These are phyloP conservation scores for Pseudogymnoascus sp. DNA, from an alignment of 2,329 filamentous ascomycete species.

Conservation along the genomic window DNA sequence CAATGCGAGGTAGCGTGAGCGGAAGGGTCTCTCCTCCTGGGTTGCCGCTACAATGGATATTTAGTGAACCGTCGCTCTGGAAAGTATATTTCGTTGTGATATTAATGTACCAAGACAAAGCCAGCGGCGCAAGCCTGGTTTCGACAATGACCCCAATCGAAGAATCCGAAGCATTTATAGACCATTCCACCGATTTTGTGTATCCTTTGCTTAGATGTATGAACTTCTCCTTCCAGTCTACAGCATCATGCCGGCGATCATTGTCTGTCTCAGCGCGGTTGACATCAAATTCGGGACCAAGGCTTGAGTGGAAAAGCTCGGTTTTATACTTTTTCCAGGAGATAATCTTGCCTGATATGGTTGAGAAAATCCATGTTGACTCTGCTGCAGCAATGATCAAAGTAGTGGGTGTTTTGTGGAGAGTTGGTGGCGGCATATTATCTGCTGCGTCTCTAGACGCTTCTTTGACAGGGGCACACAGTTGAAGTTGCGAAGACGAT, in stretches of 20 bases:
- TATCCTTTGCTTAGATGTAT: background rate
- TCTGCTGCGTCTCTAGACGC: constrained; percentile 12
- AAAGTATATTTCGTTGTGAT: background rate
- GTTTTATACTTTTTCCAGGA: constrained; percentile 35
- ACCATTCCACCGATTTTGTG: background rate
- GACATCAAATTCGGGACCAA: constrained; percentile 31
- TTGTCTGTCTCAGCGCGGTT: constrained; percentile 46
- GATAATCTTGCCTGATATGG: constrained; percentile 36
- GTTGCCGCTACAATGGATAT: background rate
- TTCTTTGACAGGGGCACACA: constrained; percentile 22
- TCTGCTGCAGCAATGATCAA: constrained; percentile 18
- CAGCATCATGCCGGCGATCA: constrained; percentile 38
- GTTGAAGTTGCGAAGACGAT: constrained; percentile 25
- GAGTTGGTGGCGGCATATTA: constrained; percentile 12
- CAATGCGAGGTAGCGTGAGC: constrained; percentile 10
- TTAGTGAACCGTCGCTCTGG: background rate
- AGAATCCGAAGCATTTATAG: background rate
- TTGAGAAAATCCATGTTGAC: constrained; percentile 41
- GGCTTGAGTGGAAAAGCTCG: constrained; percentile 41
- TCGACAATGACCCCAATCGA: background rate
- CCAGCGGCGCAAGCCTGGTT: constrained; percentile 3
- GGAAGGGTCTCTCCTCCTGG: background rate
- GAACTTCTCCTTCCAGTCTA: constrained; percentile 37
- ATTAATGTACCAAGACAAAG: constrained; percentile 9
- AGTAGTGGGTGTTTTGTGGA: constrained; percentile 24